Evolutionary conservation across 176 grass and related monocot species (phyloP).

Genomic region (Themeda triandra): DNA sequence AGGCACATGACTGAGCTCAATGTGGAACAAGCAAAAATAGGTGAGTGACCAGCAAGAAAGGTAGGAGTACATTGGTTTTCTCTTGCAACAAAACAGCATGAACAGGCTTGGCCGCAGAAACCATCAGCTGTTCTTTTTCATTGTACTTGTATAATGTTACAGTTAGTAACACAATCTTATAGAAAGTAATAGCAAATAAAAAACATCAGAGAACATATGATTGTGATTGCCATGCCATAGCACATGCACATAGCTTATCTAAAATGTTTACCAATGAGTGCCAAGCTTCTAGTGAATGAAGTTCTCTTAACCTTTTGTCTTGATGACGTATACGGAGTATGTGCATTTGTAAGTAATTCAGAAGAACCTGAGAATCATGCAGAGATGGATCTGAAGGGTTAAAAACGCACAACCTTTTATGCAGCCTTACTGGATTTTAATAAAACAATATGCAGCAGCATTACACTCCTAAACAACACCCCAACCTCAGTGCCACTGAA

Average conservation of each 20-base stretch:
- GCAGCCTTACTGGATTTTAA: neutral
- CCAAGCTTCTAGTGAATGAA: neutral
- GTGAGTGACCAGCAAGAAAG: neutral
- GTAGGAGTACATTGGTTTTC: too few relatives aligned
- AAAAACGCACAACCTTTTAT: neutral
- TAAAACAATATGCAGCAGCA: neutral
- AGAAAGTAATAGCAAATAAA: neutral
- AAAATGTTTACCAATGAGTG: too few relatives aligned
- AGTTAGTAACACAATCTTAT: neutral
- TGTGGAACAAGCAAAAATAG: neutral
- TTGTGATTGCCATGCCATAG: neutral
- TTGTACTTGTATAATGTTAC: neutral
- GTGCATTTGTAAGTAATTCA: neutral
- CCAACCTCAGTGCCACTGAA: neutral
- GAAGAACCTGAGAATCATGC: neutral
- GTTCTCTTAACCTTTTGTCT: neutral
- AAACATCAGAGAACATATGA: neutral
- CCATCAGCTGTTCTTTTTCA: too few relatives aligned
- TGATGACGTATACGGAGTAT: neutral
- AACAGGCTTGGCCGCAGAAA: too few relatives aligned
- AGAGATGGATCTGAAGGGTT: neutral
- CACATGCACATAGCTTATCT: neutral
- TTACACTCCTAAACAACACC: neutral
- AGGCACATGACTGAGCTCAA: too few relatives aligned
- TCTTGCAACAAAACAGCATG: too few relatives aligned